Conservation (phyloP, 2,329 filamentous ascomycete genomes). For the Neofusicoccum kwambonambiense region DNA sequence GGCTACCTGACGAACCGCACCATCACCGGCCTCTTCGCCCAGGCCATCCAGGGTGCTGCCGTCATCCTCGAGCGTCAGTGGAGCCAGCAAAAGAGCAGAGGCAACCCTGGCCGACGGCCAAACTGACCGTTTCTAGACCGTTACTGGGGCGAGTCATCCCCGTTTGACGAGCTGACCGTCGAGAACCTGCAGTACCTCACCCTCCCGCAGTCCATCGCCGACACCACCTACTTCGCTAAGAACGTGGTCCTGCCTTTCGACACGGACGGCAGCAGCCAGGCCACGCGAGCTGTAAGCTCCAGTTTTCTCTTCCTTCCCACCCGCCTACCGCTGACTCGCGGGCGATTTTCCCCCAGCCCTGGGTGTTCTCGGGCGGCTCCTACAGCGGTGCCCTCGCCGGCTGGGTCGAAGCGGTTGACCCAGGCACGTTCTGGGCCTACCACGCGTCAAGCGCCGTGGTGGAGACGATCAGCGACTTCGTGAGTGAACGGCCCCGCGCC, state of each 20-base stretch:
- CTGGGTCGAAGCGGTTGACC: slow-evolving; percentile 54
- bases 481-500: neutral
- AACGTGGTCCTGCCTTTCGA: slow-evolving; percentile 56
- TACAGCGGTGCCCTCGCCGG: slow-evolving; percentile 58
- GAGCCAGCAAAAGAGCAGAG: no score
- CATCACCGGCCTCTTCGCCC: slow-evolving; percentile 51
- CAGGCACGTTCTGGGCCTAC: slow-evolving; percentile 61
- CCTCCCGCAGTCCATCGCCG: slow-evolving; percentile 53
- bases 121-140: slow-evolving; percentile 38
- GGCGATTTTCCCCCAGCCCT: slow-evolving; percentile 39
- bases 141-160: slow-evolving; percentile 58
- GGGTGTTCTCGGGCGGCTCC: slow-evolving; percentile 57
- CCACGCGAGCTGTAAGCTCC: slow-evolving; percentile 40
- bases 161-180: slow-evolving; percentile 51
- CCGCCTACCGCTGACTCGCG: neutral
- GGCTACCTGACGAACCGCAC: slow-evolving; percentile 53
- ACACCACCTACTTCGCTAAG: slow-evolving; percentile 56
- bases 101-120: no score
- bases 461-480: slow-evolving; percentile 50
- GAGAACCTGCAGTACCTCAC: slow-evolving; percentile 56
- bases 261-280: slow-evolving; percentile 47
- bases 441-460: slow-evolving; percentile 58
- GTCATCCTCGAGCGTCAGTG: slow-evolving; percentile 51
- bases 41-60: slow-evolving; percentile 54
- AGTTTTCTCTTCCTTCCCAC: neutral